Percentiles rank a stretch among this genome's conserved stretches.
Evolutionary conservation across 2,329 filamentous ascomycete species (phyloP).

Genomic region (Calycina herbarum): DNA sequence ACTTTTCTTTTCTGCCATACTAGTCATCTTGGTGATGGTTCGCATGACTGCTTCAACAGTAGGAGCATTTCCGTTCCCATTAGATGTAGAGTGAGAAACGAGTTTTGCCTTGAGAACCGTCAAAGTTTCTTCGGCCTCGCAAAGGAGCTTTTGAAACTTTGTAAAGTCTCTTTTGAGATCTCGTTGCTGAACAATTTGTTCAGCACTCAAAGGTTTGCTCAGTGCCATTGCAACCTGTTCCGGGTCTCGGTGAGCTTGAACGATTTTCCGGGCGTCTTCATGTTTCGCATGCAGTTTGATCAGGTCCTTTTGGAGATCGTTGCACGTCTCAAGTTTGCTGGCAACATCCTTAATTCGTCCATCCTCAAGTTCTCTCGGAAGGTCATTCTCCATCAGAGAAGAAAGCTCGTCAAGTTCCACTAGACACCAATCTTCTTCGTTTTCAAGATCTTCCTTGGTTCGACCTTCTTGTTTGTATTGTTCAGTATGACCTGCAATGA

Average conservation of each 20-base stretch:
- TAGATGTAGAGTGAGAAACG: constrained; percentile 53
- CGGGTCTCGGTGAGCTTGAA: constrained; percentile 68
- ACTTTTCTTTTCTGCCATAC: constrained; percentile 86
- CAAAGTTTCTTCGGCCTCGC: constrained; percentile 77
- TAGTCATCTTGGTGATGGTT: constrained; percentile 90
- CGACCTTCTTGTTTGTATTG: constrained; percentile 54
- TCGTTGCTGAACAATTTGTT: constrained; percentile 80
- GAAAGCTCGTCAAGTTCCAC: constrained; percentile 72
- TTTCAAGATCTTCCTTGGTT: constrained; percentile 67
- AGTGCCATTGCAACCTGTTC: constrained; percentile 63
- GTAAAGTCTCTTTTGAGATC: constrained; percentile 78
- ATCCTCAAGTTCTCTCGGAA: constrained; percentile 64
- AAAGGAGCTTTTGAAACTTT: constrained; percentile 70
- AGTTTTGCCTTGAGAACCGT: constrained; percentile 78
- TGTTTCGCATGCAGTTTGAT: constrained; percentile 72
- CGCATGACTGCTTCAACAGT: constrained; percentile 90
- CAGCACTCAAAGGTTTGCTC: constrained; percentile 75
- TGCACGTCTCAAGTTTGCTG: constrained; percentile 66
- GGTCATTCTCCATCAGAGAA: constrained; percentile 60
- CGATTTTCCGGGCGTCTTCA: constrained; percentile 74
- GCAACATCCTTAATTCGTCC: constrained; percentile 68
- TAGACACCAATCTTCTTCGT: constrained; percentile 69
- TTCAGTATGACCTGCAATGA: constrained; percentile 67
- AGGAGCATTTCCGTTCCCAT: constrained; percentile 56
- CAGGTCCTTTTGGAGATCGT: constrained; percentile 68